These are phyloP conservation scores for Capsella rubella DNA, from an alignment of 441 rosid genomes.

Conservation along the genomic window DNA sequence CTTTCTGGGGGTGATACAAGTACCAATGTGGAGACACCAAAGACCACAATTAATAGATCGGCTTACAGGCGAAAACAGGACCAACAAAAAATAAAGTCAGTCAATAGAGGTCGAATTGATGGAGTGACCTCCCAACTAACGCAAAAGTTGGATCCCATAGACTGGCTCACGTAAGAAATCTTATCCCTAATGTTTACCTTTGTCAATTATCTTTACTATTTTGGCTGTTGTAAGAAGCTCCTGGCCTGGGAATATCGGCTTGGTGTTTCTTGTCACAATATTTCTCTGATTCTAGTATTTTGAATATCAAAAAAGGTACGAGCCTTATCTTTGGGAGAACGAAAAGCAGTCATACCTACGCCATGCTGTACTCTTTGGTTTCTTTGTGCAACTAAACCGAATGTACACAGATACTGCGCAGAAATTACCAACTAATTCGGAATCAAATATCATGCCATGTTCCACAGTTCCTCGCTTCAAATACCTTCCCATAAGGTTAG, in stretches of 20 bases:
- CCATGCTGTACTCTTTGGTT: conserved; percentile 98
- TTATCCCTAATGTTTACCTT: conserved; percentile 13
- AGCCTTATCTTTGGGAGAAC: conserved; percentile 95
- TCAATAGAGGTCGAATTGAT: conserved; percentile 61
- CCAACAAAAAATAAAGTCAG: conserved; percentile 60
- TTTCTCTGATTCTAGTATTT: conserved; percentile 41
- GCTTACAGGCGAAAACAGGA: conserved; percentile 75
- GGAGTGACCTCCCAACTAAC: conserved; percentile 66
- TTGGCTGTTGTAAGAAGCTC: conserved; percentile 15
- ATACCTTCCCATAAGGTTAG: conserved; percentile 93
- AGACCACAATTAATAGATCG: conserved; percentile 57
- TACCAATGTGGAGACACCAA: conserved; percentile 56
- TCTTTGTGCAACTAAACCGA: conserved; percentile 96
- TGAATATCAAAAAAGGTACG: conserved; percentile 61
- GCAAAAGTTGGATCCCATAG: conserved; percentile 94
- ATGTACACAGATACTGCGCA: conserved; percentile 85
- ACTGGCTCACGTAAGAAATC: conserved; percentile 94
- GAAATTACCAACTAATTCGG: conserved; percentile 89
- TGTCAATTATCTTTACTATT: conserved; percentile 10
- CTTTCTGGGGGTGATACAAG: conserved; percentile 81
- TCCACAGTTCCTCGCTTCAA: conserved; percentile 94
- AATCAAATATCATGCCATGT: conserved; percentile 94
- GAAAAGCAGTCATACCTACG: conserved; percentile 87
- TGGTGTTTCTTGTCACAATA: conserved; percentile 12
- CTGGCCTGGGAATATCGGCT: conserved; percentile 11